phyloP scores from a whole-genome alignment of 2,329 filamentous ascomycete species.

The Colletotrichum eremochloae region DNA sequence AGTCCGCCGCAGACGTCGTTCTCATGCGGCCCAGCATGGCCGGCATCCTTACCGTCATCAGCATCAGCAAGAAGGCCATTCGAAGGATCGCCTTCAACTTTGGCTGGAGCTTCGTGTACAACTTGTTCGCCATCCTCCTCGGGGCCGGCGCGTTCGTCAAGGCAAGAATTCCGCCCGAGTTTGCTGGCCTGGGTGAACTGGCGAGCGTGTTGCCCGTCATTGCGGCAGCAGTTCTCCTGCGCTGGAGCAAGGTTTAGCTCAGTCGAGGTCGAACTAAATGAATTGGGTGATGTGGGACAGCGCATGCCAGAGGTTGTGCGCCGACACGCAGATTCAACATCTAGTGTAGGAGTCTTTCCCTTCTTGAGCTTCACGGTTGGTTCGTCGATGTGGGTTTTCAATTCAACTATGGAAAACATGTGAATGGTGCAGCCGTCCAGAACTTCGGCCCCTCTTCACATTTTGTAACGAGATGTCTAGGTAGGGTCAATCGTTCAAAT shows the following conservation, averaged over 20 bases:
- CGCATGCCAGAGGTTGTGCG: conserved; percentile 25
- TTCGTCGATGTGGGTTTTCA: not conserved
- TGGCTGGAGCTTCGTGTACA: conserved; percentile 78
- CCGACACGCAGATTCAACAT: conserved; percentile 31
- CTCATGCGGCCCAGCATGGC: conserved; percentile 69
- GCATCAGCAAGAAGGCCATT: conserved; percentile 61
- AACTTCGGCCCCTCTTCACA: no score
- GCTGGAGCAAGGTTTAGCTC: conserved; percentile 53
- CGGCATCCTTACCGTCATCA: conserved; percentile 70
- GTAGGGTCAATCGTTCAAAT: no score
- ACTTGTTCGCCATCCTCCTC: conserved; percentile 75
- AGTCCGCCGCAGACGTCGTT: conserved; percentile 76
- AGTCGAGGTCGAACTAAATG: not conserved
- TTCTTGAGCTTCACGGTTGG: not conserved
- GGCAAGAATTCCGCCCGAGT: conserved; percentile 67
- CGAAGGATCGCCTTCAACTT: conserved; percentile 76
- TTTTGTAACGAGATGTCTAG: no score
- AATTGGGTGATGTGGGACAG: not conserved
- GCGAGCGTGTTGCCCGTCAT: conserved; percentile 82
- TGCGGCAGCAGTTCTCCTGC: conserved; percentile 64
- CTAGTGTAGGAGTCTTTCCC: not conserved
- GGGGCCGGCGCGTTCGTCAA: conserved; percentile 74
- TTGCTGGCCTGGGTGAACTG: conserved; percentile 78
- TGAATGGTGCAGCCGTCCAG: no score
- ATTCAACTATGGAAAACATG: no score